Evolutionary conservation across 73 alveolate genomes (phyloP), one percentile per base, ranked within the genome.

Genomic region (Symbiodinium pilosum): DNA sequence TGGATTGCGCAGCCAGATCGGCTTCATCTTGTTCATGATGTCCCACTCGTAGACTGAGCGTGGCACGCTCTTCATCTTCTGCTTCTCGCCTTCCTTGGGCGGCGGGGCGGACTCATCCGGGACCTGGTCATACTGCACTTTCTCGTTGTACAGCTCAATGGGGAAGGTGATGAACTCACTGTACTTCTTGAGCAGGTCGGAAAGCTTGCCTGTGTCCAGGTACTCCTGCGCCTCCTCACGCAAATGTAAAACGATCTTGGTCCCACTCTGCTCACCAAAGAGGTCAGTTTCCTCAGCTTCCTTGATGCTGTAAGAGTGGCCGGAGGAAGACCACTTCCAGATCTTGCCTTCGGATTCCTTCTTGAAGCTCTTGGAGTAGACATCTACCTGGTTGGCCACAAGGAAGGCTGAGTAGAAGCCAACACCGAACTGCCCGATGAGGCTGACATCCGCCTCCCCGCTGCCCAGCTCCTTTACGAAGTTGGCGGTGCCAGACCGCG

Each of bases 401-500:
- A 99, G 96, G 99, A 99, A 99, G 34, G 99, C 99, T 40, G 99
- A 99, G 99, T 99, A 99, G 99, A 99, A 99, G 42, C 99, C 99
- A 88, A 99, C 99, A 99, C 99, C 99, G 99, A 99, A 99, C 99
- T 99, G 99, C 64, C 99, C 99, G 98, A 99, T 99, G 94, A 99
- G 99, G 92, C 99, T 99, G 26, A 99, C 99, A 85, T 99, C 99
- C 11, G 99, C 99, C 40, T 83, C 98, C 41, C 93, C 93, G 77
- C 87, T 93, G 26, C 99, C 99, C 69, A 93, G 93, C 94, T 94
- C 93, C 89, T 94, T 39, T 30, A 94, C 93, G 89, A 94, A 94
- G 93, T 83, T 84, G 91, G 99, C 99, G 30, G 99, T 94, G 81
- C 99, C 99, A 83, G 99, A 99, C 99, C 99, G 99, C 42, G 99